phyloP scores from a whole-genome alignment of 345 rosid genomes.

The Lepidium didymum region DNA sequence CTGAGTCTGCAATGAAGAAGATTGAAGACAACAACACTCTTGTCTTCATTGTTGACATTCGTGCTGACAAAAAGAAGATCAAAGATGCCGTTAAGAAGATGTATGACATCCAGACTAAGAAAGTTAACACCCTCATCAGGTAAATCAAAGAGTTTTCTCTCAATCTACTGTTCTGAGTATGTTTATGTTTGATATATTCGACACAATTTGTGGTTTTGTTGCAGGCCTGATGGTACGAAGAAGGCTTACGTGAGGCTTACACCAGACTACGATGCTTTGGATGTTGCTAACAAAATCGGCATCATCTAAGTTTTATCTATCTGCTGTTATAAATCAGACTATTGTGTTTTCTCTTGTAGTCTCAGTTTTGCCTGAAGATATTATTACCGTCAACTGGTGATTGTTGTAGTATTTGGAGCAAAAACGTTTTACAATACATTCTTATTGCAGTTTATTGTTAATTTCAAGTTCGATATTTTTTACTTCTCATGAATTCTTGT shows the following conservation, averaged over 20 bases:
- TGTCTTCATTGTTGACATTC: constrained; percentile 92
- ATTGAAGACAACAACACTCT: constrained; percentile 93
- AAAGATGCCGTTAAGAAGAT: constrained; percentile 91
- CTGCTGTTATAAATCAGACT: constrained; percentile 16
- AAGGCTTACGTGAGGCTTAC: constrained; percentile 69
- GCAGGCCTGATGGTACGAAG: constrained; percentile 75
- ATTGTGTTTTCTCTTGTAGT: constrained; percentile 19
- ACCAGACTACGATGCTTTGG: constrained; percentile 62
- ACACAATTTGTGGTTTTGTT: neutral
- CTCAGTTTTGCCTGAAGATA: constrained; percentile 24
- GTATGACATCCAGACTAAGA: constrained; percentile 91
- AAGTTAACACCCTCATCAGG: constrained; percentile 94
- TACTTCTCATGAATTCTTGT: neutral
- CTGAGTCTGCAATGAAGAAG: constrained; percentile 93
- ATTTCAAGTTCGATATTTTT: neutral
- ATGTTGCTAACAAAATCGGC: constrained; percentile 75
- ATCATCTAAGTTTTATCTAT: constrained; percentile 44
- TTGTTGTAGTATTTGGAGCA: neutral
- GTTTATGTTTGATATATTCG: neutral
- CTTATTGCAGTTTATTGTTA: constrained; percentile 1
- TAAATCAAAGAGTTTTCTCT: neutral
- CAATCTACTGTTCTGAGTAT: neutral
- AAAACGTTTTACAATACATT: constrained; percentile 4
- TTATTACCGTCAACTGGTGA: neutral
- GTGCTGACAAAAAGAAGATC: constrained; percentile 90